Base-by-base conservation (phyloP, 352 stramenopile species). In the Pythium myriotylum region DNA sequence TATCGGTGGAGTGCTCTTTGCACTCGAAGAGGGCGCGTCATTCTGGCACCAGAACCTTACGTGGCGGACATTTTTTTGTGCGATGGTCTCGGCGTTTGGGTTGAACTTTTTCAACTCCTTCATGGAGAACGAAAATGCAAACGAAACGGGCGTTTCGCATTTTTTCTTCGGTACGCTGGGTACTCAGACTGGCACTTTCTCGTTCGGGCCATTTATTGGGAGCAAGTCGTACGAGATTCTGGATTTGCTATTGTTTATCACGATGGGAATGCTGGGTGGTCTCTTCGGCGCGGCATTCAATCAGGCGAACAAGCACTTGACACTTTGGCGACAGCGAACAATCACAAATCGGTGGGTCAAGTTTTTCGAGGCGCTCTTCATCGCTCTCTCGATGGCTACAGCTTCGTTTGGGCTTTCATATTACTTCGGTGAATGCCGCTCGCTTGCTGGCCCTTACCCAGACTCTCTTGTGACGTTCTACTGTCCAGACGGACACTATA, bases 41-140 rank as follows among this genome's bases (percentile, higher is more conserved):
- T 99, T 99, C 75, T 99, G 97, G 97, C 96, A 96, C 48, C 97
- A 98, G 48, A 98, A 97, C 61, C 82, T 99, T 13, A 99, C 97
- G 20, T 99, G 97, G 97, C 81, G 96, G 48, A 96, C 91, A 10
- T 98, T 99, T 64, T 98, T 99, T 67, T 98, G 95, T 70, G 94
- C 96, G 13, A 98, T 99, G 92, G 80, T 94, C 19, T 89, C 81
- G 23, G 84, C 87, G 2, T 95, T 95, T 53, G 76, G 86, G 32
- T 75, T 97, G 37, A 90, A 94, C 62, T 86, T 94, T 51, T 92
- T 94, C 67, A 81, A 94, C 59, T 94, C 87, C 6, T 82, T 89
- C 54, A 81, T 88, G 57, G 79, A 93, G 52, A 72, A 73, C 9
- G 80, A 74, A 12, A 62, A 65, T 42, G 77, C 29, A 40, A 55